Percentiles rank a stretch among this genome's conserved stretches.
Evolutionary conservation across 2,329 filamentous ascomycete species (phyloP).

Genomic region (Colletotrichum camelliae): DNA sequence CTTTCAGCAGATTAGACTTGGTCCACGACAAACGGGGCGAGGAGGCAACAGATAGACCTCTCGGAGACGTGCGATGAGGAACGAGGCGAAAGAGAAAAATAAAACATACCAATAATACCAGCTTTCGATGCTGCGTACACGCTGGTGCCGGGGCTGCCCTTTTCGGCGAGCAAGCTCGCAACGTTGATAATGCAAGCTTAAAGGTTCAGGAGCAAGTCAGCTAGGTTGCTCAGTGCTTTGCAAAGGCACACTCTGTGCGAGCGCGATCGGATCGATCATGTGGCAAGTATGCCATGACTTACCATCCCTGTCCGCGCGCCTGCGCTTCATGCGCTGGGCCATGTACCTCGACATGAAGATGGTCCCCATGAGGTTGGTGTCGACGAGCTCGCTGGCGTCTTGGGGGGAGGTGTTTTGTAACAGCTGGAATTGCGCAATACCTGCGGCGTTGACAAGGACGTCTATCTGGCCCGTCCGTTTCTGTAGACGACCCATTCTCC

Average conservation of each 20-base stretch:
- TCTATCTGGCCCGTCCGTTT: conserved; percentile 37
- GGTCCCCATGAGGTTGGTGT: conserved; percentile 74
- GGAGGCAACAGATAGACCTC: background rate
- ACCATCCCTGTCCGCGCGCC: conserved; percentile 28
- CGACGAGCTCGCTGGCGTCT: conserved; percentile 62
- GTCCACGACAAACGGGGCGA: background rate
- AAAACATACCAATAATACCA: conserved; percentile 69
- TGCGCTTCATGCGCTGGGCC: conserved; percentile 50
- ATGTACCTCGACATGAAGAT: conserved; percentile 65
- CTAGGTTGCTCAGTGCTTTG: background rate
- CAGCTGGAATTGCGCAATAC: conserved; percentile 69
- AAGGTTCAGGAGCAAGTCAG: conserved; percentile 2
- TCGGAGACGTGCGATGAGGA: background rate
- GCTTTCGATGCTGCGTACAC: conserved; percentile 84
- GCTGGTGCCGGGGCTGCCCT: conserved; percentile 72
- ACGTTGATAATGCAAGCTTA: conserved; percentile 79
- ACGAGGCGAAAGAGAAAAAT: background rate
- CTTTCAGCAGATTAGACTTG: conserved; percentile 42
- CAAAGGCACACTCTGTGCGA: background rate
- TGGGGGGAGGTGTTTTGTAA: conserved; percentile 59
- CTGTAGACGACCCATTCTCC: background rate
- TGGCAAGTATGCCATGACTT: conserved; percentile 14
- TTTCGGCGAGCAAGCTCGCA: conserved; percentile 74
- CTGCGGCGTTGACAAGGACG: conserved; percentile 82
- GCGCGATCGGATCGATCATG: background rate